A percentile compares a stretch with the other conserved stretches of the same genome.
Evolutionary conservation across 176 grass and related monocot species (phyloP).

Genomic region (Carex kokanica): DNA sequence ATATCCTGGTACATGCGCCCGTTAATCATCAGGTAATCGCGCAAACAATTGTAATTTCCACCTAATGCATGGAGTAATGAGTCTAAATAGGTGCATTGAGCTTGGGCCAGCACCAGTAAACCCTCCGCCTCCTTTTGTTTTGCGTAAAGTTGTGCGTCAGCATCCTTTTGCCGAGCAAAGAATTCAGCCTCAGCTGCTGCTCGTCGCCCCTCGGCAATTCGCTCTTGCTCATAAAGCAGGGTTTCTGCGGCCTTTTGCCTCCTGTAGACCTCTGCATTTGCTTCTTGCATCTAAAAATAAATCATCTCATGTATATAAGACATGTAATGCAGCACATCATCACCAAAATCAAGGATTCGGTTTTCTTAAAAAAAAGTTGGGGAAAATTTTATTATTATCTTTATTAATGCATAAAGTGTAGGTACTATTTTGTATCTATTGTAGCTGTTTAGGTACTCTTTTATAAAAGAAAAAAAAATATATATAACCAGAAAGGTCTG

Average conservation of each 20-base stretch:
- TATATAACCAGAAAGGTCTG: too few species aligned
- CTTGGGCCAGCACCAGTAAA: conserved; percentile 40
- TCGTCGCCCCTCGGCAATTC: conserved; percentile 32
- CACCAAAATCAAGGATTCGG: neutral
- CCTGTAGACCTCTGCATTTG: conserved; percentile 64
- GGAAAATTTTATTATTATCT: neutral
- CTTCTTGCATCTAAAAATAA: conserved; percentile 46
- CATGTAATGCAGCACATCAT: neutral
- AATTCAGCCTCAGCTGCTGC: conserved; percentile 47
- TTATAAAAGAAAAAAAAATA: too few species aligned
- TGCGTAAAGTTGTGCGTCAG: conserved; percentile 60
- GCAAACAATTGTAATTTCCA: conserved; percentile 51
- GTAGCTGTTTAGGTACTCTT: too few species aligned
- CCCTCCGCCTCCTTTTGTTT: conserved; percentile 69
- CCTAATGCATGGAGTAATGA: conserved; percentile 52
- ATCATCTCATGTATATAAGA: neutral
- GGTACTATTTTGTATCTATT: too few species aligned
- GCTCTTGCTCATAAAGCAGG: conserved; percentile 52
- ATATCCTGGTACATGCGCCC: conserved; percentile 67
- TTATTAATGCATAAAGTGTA: too few species aligned
- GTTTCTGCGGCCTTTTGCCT: conserved; percentile 68
- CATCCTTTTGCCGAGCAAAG: conserved; percentile 40
- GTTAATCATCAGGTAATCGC: conserved; percentile 79
- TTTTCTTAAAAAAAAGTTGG: too few species aligned
- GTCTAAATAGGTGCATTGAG: conserved; percentile 52